Percentiles rank a stretch among this genome's conserved stretches.
Conservation (phyloP, 2,329 filamentous ascomycete species). For the Rhexocercosporidium sp. region DNA sequence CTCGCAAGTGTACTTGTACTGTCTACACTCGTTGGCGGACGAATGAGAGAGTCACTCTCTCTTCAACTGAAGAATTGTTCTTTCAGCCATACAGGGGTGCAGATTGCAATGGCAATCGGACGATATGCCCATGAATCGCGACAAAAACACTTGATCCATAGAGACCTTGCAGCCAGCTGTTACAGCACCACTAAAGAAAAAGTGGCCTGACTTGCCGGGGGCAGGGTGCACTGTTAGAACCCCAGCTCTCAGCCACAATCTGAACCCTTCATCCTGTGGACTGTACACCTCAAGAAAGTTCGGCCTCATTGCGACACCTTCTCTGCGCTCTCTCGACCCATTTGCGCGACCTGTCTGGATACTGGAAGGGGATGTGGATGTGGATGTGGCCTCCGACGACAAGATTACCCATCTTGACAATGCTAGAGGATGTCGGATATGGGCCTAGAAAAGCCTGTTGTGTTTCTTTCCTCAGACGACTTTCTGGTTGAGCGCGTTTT, state of each 20-base stretch:
- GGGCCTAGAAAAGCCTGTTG: constrained; percentile 22
- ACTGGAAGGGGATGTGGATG: not conserved
- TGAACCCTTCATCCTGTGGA: not conserved
- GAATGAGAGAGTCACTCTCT: not conserved
- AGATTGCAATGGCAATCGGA: not conserved
- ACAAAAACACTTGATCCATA: not conserved
- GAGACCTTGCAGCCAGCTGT: not conserved
- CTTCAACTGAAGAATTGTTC: not conserved
- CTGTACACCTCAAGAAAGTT: not conserved
- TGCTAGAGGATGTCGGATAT: constrained; percentile 21
- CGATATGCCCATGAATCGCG: not conserved
- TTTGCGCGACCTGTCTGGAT: not conserved
- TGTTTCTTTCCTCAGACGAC: constrained; percentile 26
- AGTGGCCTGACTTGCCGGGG: not conserved
- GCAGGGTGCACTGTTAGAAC: not conserved
- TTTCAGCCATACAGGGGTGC: not conserved
- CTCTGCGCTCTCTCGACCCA: not conserved
- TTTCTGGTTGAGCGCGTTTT: constrained; percentile 34
- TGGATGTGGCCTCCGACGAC: constrained; percentile 3
- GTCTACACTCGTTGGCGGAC: not conserved
- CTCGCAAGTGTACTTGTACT: not conserved
- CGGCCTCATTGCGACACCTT: not conserved
- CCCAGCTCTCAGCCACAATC: constrained; percentile 9
- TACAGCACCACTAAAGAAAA: not conserved
- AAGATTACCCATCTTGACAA: constrained; percentile 4